Base-by-base conservation (phyloP, 345 rosid genomes). In the Euphorbia lathyris region DNA sequence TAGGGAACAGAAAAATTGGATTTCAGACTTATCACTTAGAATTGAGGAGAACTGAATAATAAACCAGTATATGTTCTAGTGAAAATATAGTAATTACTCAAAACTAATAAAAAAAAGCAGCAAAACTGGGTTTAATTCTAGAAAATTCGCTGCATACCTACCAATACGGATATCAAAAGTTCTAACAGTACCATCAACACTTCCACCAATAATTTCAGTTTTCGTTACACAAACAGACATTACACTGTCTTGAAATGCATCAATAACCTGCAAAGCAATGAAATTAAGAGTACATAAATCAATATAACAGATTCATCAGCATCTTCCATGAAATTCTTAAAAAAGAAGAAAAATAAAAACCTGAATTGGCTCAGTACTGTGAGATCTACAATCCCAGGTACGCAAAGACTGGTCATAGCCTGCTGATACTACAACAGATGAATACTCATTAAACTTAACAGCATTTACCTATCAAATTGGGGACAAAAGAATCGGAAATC, bases 371-470 rank as follows among this genome's bases (percentile, higher is more conserved):
- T 95, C 98, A 1, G 90, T 83, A 80, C 92, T 85, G 59, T 92
- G 98, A 74, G 99, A 92, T 79, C 98, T 83, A 72, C 98, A 92
- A 76, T 95, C 99, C 98, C 99, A 95, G 42, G 86, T 87, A 58
- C 99, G 97, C 83, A 95, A 47, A 0, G 98, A 95, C 0, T 82
- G 92, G 79, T 95, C 99, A 69, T 90, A 95, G 61, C 98, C 98
- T 2, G 99, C 98, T 23, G 99, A 95, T 74, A 86, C 96, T 25
- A 88, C 90, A 20, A 88, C 97, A 62, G 97, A 86, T 0, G 96
- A 72, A 72, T 91, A 78, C 74, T 92, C 97, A 65, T 84, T 89
- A 71, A 91, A 93, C 81, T 91, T 93, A 38, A 93, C 96, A 2
- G 98, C 94, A 73, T 95, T 95, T 69, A 92, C 99, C 97, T 95